Base-by-base conservation (phyloP, 2,329 filamentous ascomycete genomes). In the Lecanicillium sp. region DNA sequence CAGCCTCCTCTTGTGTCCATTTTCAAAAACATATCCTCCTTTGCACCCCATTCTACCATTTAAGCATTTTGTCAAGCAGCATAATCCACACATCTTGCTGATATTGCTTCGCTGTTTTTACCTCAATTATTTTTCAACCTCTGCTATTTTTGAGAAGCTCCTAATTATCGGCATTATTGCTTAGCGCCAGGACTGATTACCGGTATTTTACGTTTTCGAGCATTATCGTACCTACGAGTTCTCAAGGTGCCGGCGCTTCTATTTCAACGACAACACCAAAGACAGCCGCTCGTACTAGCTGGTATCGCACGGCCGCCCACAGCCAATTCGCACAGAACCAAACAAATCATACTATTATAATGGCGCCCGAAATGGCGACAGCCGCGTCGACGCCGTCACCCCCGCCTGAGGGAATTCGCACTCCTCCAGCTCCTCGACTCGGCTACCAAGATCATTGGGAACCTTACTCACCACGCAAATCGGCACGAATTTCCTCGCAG, bases 391-490 rank as follows among this genome's bases (percentile, higher is more conserved):
- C 81, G 31, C 80, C 82, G 47, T 74, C 80, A 36, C 78, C 76
- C 45, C 67, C 74, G 28, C 58, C 41, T 7, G 33, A 35, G 12
- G 41, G 64, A 46, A 62, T 83, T 45, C 76, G 68, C 55, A 85
- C 80, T 35, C 84, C 84, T 44, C 73, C 75, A 29, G 79, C 83
- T 40, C 84, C 84, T 34, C 73, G 73, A 43, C 73, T 78, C 53
- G 83, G 83, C 28, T 78, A 70, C 51, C 67, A 71, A 48, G 83
- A 89, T 59, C 63, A 68, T 45, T 88, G 80, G 68, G 74, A 85
- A 52, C 83, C 83, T 32, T 88, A 79, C 54, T 78, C 80, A 43
- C 79, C 81, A 39, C 75, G 82, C 57, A 82, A 83, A 51, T 83
- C 79, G 4, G 71, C 73, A 43, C 74, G 82, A 48, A 70, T 85